Conservation (phyloP, 495 filamentous ascomycete species). For the Entonaema liquescens region DNA sequence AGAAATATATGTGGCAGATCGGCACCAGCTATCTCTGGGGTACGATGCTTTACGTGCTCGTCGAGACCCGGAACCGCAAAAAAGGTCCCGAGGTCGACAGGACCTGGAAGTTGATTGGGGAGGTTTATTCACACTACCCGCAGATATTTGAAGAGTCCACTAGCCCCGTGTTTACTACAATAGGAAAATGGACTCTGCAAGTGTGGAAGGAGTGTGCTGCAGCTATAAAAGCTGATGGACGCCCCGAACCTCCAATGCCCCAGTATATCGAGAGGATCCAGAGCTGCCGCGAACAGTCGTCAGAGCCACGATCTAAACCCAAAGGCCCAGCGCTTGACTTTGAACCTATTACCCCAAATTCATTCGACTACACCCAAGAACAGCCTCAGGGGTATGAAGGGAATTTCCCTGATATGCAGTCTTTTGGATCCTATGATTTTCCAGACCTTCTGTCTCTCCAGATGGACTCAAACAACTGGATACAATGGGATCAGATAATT, state of each 20-base stretch:
- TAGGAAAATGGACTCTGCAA: conserved; percentile 46
- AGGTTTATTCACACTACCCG: conserved; percentile 39
- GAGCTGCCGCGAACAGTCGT: neutral
- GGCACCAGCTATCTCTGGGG: conserved; percentile 48
- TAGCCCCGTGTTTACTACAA: conserved; percentile 39
- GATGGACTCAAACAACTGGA: conserved; percentile 27
- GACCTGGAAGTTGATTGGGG: conserved; percentile 29
- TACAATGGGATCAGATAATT: conserved; percentile 37
- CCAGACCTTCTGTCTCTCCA: conserved; percentile 23
- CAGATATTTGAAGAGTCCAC: conserved; percentile 38
- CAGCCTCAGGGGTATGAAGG: conserved; percentile 4
- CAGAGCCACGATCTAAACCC: neutral
- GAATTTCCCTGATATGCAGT: neutral
- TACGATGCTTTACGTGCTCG: conserved; percentile 52
- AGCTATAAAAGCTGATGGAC: conserved; percentile 18
- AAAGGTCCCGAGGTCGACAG: conserved; percentile 49
- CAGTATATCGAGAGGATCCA: conserved; percentile 28
- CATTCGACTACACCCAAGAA: neutral
- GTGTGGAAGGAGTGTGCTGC: conserved; percentile 43
- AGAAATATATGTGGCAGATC: conserved; percentile 48
- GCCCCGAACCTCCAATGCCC: conserved; percentile 26
- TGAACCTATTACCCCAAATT: neutral
- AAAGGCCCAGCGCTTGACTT: neutral
- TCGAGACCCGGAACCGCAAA: conserved; percentile 47
- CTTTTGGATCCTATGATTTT: conserved; percentile 14